Conservation (phyloP, 768 basidiomycete species). For the Leucosporidium scottii region DNA sequence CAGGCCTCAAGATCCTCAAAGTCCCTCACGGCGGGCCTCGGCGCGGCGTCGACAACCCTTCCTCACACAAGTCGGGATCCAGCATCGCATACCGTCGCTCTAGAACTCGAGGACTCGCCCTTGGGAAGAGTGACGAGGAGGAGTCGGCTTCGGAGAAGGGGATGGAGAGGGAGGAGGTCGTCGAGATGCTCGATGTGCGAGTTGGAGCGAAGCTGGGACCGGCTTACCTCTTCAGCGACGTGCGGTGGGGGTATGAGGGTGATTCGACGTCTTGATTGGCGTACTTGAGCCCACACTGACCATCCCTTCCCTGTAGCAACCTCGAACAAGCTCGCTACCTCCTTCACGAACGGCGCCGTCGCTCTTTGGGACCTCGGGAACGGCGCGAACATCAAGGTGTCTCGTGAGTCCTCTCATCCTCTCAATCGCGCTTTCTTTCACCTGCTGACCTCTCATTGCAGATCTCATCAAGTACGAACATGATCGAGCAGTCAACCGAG, state of each 20-base stretch:
- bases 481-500: constrained; percentile 32
- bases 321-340: constrained; percentile 29
- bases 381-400: background rate
- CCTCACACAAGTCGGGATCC: background rate
- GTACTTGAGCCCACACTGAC: background rate
- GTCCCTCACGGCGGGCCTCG: constrained; percentile 18
- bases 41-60: background rate
- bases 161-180: constrained; percentile 5
- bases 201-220: constrained; percentile 15
- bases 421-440: background rate
- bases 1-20: constrained; percentile 22
- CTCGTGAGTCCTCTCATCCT: too few relatives aligned
- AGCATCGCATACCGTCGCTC: constrained; percentile 23
- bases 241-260: constrained; percentile 32
- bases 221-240: constrained; percentile 22
- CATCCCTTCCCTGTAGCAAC: background rate
- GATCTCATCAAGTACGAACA: constrained; percentile 27
- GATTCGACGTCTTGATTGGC: background rate
- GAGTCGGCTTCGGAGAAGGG: background rate
- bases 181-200: constrained; percentile 22
- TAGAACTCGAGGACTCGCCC: constrained; percentile 8
- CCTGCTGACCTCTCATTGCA: background rate
- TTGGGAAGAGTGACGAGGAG: background rate
- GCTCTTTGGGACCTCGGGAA: constrained; percentile 28
- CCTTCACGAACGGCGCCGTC: constrained; percentile 30